These are phyloP conservation scores for Aspergillus sp. DNA, from an alignment of 2,329 filamentous ascomycete species.

Conservation along the genomic window DNA sequence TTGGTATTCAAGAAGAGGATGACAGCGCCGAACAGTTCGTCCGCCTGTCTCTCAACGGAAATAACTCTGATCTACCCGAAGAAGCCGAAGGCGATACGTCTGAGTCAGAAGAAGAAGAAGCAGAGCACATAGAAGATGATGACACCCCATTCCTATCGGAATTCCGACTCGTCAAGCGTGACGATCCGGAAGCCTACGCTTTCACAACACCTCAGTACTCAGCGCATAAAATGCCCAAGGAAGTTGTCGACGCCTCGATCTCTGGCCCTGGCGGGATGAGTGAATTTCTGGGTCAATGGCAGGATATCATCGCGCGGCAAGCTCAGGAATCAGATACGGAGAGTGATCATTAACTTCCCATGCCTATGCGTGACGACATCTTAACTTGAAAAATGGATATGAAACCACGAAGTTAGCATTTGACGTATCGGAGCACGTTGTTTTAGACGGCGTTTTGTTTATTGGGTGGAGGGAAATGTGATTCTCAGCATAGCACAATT, in stretches of 20 bases:
- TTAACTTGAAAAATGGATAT: neutral
- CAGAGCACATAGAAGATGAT: constrained; percentile 48
- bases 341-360: constrained; percentile 26
- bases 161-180: constrained; percentile 75
- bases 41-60: constrained; percentile 33
- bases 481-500: neutral
- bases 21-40: constrained; percentile 32
- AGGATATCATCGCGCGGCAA: constrained; percentile 53
- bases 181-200: constrained; percentile 85
- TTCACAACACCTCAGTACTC: constrained; percentile 87
- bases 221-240: constrained; percentile 90
- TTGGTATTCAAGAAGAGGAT: constrained; percentile 35
- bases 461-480: neutral
- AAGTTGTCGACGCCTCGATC: constrained; percentile 73
- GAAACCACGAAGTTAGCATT: neutral
- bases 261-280: constrained; percentile 73
- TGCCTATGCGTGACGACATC: neutral
- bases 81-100: constrained; percentile 46
- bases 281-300: constrained; percentile 78
- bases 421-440: neutral
- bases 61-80: constrained; percentile 29
- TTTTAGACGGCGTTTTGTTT: neutral
- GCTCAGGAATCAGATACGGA: constrained; percentile 38
- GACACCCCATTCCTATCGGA: constrained; percentile 64
- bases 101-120: constrained; percentile 37